A percentile compares a stretch with the other conserved stretches of the same genome.
phyloP scores from a whole-genome alignment of 306 rosid genomes.

The Oemleria cerasiformis region DNA sequence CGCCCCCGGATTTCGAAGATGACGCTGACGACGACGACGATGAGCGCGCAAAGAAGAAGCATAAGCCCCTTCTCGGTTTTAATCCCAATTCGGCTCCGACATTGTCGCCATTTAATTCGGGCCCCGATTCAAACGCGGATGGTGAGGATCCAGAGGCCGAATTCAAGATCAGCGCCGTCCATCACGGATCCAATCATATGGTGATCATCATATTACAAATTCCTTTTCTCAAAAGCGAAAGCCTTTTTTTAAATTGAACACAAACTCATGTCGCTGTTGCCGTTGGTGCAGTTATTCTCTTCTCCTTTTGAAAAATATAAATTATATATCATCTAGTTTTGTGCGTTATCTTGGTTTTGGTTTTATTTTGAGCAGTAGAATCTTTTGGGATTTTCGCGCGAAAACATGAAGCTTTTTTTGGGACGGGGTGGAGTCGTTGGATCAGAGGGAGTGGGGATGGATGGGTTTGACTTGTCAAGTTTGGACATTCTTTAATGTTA shows the following conservation, averaged over 20 bases:
- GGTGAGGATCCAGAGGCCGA: conserved; percentile 46
- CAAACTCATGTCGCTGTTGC: conserved; percentile 1
- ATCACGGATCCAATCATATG: conserved; percentile 48
- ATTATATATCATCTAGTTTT: not conserved
- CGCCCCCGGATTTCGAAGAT: conserved; percentile 20
- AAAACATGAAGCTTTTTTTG: conserved; percentile 19
- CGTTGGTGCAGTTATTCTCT: not conserved
- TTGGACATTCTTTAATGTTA: conserved; percentile 26
- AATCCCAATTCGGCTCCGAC: conserved; percentile 58
- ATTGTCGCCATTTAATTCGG: conserved; percentile 38
- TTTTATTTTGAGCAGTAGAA: conserved; percentile 12
- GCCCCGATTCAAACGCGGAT: conserved; percentile 29
- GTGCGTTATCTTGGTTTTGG: not conserved
- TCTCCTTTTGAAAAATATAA: not conserved
- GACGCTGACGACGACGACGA: conserved; percentile 54
- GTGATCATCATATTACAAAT: conserved; percentile 41
- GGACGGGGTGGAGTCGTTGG: conserved; percentile 33
- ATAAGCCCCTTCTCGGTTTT: conserved; percentile 59
- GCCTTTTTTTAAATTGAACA: not conserved
- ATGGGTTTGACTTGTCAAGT: conserved; percentile 73
- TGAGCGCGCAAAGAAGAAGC: conserved; percentile 78
- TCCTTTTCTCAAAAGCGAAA: no score
- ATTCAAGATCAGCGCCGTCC: conserved; percentile 39
- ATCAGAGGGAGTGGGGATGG: conserved; percentile 22
- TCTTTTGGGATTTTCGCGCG: conserved; percentile 59